A percentile compares a stretch with the other conserved stretches of the same genome.
These are phyloP conservation scores for Acer negundo DNA, from an alignment of 345 rosid species.

Conservation along the genomic window DNA sequence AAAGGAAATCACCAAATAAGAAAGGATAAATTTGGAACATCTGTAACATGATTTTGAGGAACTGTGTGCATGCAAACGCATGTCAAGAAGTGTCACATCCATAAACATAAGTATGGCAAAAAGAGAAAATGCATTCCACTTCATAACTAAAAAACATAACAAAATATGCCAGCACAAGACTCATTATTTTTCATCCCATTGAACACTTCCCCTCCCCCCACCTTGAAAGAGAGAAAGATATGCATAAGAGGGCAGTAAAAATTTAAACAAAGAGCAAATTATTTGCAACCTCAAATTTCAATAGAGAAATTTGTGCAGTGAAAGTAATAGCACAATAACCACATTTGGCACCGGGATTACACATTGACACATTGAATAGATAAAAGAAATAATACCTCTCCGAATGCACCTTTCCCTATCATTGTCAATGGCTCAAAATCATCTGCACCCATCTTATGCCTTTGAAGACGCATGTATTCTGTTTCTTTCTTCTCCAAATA, in stretches of 20 bases:
- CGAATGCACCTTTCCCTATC: slow-evolving; percentile 99
- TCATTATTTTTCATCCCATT: neutral
- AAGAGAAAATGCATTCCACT: neutral
- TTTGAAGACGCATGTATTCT: slow-evolving; percentile 94
- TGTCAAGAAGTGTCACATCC: neutral
- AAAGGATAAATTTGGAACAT: neutral
- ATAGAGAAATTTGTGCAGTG: neutral
- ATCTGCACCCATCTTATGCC: slow-evolving; percentile 99
- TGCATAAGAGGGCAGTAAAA: neutral
- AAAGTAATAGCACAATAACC: neutral
- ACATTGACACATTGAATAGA: slow-evolving; percentile 2
- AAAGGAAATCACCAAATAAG: neutral
- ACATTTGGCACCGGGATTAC: neutral
- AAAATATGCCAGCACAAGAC: neutral
- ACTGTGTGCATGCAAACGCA: neutral
- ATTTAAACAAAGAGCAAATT: neutral
- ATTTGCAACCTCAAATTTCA: slow-evolving; percentile 1
- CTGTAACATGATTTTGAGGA: neutral
- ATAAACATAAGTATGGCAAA: neutral
- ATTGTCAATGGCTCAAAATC: slow-evolving; percentile 98
- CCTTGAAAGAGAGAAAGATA: neutral
- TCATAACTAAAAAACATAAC: neutral
- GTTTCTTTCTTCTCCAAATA: slow-evolving; percentile 94
- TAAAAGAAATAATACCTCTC: slow-evolving; percentile 65
- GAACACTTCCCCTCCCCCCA: neutral